Evolutionary conservation across 1,284 basidiomycete species (phyloP), one percentile per base, ranked within the genome.

Genomic region (Malassezia yamatoensis): DNA sequence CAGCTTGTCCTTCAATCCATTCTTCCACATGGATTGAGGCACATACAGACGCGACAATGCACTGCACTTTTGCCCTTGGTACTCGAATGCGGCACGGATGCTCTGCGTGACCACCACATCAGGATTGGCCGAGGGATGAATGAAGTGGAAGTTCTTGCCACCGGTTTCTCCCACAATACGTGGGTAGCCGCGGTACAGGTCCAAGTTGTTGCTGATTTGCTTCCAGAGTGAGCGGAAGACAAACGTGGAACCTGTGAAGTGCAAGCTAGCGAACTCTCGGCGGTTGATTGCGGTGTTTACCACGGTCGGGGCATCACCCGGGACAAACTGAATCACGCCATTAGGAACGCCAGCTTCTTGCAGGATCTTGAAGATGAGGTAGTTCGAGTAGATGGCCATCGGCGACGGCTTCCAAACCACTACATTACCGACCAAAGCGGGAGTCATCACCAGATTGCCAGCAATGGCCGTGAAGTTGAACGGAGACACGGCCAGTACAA

Each of bases 401-500:
- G 93, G 94, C 0, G 91, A 91, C 15, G 93, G 93, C 77, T 99
- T 99, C 93, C 93, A 99, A 60, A 98, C 80, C 53, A 87, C 83
- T 54, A 90, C 88, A 77, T 98, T 98, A 59, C 94, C 94, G 42
- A 96, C 86, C 59, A 99, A 79, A 13, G 89, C 90, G 36, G 93
- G 93, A 13, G 83, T 90, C 40, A 51, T 60, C 49, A 67, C 60
- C 33, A 73, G 59, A 57, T 73, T 71, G 46, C 63, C 65, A 37
- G 62, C 63, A 43, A 74, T 72, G 53, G 72, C 72, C 20, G 71
- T 67, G 74, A 96, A 98, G 80, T 98, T 98, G 81, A 98, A 98
- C 0, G 93, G 93, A 5, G 93, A 91, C 40, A 98, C 87, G 13
- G 94, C 93, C 49, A 98, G 82, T 33, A 96, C 88, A 77, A 98